These are phyloP conservation scores for Fraxinus paxiana DNA, from an alignment of 305 asterid species.

Conservation along the genomic window DNA sequence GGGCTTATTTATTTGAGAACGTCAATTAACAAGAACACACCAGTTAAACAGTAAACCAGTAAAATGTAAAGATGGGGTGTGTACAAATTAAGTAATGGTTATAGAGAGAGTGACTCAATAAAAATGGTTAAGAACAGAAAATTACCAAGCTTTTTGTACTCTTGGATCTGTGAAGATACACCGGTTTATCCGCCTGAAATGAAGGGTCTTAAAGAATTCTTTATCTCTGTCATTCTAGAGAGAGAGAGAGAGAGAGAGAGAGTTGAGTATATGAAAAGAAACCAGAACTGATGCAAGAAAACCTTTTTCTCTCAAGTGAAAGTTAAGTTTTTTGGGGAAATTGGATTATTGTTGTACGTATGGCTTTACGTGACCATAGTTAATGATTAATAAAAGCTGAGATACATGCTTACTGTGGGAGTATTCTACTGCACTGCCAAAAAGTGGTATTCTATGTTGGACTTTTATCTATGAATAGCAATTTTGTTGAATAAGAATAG, in stretches of 20 bases:
- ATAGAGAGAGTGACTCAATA: not conserved
- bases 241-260: conserved; percentile 23
- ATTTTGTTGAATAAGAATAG: not conserved
- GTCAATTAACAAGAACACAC: not conserved
- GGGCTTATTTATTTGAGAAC: not conserved
- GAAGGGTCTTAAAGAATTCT: conserved; percentile 28
- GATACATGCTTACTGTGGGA: not conserved
- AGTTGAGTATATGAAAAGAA: conserved; percentile 18
- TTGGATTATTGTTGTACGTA: not conserved
- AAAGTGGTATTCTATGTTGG: not conserved
- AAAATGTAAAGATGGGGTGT: conserved; percentile 24
- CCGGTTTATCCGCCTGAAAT: conserved; percentile 40
- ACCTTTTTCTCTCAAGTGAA: not conserved
- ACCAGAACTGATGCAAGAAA: conserved; percentile 8
- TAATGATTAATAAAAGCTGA: not conserved
- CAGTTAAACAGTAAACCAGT: not conserved
- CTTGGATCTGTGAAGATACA: conserved; percentile 30
- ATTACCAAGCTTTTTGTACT: conserved; percentile 17
- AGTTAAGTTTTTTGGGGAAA: not conserved
- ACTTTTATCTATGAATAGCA: not conserved
- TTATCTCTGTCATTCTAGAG: conserved; percentile 15
- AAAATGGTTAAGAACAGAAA: not conserved
- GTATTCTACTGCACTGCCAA: not conserved
- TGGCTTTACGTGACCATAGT: not conserved
- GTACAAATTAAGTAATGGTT: not conserved